Percentiles rank a stretch among this genome's conserved stretches.
Conservation (phyloP, 495 filamentous ascomycete species). For the Penicillium alfredii region DNA sequence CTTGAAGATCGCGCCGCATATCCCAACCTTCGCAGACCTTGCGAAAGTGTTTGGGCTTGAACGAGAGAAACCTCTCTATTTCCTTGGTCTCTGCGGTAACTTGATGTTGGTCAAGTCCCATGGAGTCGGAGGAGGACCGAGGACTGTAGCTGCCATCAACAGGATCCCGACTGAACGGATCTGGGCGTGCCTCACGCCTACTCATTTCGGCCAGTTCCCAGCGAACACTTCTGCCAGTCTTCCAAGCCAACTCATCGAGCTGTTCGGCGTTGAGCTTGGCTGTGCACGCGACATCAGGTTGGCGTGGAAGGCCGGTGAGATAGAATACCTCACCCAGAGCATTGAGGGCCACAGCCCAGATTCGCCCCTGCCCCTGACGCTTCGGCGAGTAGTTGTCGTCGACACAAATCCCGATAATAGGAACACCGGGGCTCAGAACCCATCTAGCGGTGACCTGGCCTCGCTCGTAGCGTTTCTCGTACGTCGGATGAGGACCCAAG, state of each 20-base stretch:
- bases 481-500: constrained; percentile 60
- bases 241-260: constrained; percentile 67
- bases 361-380: constrained; percentile 60
- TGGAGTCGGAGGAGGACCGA: constrained; percentile 62
- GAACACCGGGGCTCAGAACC: constrained; percentile 87
- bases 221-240: constrained; percentile 64
- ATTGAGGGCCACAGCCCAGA: constrained; percentile 85
- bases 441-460: constrained; percentile 80
- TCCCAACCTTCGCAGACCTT: constrained; percentile 83
- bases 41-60: constrained; percentile 72
- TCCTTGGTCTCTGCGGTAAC: constrained; percentile 68
- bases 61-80: constrained; percentile 68
- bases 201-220: constrained; percentile 79
- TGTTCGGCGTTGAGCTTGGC: constrained; percentile 33
- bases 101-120: constrained; percentile 65
- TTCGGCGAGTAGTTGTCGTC: constrained; percentile 71
- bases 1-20: constrained; percentile 78
- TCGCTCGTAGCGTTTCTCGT: constrained; percentile 58
- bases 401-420: constrained; percentile 77
- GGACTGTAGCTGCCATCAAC: constrained; percentile 64
- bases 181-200: constrained; percentile 61
- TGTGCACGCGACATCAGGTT: constrained; percentile 23
- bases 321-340: constrained; percentile 90
- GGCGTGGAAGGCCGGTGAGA: constrained; percentile 58
- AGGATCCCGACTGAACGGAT: constrained; percentile 55